Evolutionary conservation across 805 yeast species (phyloP).

Genomic region (Myxozyma melibiosi): DNA sequence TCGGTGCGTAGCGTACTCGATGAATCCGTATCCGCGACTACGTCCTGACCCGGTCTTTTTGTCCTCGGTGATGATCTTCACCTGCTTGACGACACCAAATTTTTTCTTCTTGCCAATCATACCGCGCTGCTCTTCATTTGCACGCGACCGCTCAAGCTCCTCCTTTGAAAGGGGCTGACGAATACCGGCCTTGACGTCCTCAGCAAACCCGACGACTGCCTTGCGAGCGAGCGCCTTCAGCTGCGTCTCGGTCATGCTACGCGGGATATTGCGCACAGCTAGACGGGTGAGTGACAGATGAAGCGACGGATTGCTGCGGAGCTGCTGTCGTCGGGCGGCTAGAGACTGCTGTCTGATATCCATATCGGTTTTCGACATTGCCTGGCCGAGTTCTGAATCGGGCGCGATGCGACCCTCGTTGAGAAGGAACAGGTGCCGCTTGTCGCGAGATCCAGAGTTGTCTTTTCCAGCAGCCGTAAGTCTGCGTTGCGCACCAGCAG

Average conservation of each 20-base stretch:
- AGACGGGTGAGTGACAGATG: slow-evolving; percentile 93
- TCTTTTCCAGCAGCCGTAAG: slow-evolving; percentile 72
- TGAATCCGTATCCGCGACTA: slow-evolving; percentile 94
- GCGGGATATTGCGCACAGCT: slow-evolving; percentile 91
- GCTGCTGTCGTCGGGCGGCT: slow-evolving; percentile 81
- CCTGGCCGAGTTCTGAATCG: slow-evolving; percentile 73
- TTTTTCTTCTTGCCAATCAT: slow-evolving; percentile 70
- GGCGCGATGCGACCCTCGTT: slow-evolving; percentile 92
- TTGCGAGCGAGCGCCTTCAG: slow-evolving; percentile 90
- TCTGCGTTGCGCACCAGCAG: slow-evolving; percentile 71
- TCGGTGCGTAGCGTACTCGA: slow-evolving; percentile 90
- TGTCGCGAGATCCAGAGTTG: slow-evolving; percentile 64
- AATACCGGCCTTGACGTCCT: slow-evolving; percentile 69
- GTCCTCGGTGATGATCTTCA: slow-evolving; percentile 89
- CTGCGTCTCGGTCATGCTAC: slow-evolving; percentile 86
- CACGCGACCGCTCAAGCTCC: slow-evolving; percentile 78
- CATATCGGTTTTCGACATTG: slow-evolving; percentile 70
- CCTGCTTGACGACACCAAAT: slow-evolving; percentile 88
- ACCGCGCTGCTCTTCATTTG: slow-evolving; percentile 58
- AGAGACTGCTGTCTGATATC: slow-evolving; percentile 87
- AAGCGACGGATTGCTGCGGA: slow-evolving; percentile 84
- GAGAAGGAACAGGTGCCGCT: slow-evolving; percentile 77
- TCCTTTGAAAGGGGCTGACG: slow-evolving; percentile 90
- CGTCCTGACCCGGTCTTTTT: slow-evolving; percentile 91
- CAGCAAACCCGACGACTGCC: slow-evolving; percentile 92